phyloP scores from a whole-genome alignment of 352 stramenopile species.

The Pythium oligandrum region DNA sequence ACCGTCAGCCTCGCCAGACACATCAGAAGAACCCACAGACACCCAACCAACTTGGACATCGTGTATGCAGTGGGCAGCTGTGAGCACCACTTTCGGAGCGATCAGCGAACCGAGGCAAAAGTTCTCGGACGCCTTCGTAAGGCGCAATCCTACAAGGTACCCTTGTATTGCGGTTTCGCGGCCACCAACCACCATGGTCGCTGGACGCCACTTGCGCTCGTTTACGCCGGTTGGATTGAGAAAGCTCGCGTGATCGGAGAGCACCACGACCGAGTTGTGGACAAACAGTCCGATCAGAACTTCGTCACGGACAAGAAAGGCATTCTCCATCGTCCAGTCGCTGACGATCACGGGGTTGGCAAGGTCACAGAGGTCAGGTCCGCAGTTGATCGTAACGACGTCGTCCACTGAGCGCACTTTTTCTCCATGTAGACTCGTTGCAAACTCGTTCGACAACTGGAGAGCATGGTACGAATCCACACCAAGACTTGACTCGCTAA shows the following conservation, averaged over 20 bases:
- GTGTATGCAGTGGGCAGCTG: constrained; percentile 28
- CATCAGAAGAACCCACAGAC: constrained; percentile 27
- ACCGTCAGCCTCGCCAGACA: constrained; percentile 20
- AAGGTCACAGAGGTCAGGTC: too few species aligned
- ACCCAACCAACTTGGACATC: constrained; percentile 17
- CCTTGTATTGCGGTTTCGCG: constrained; percentile 15
- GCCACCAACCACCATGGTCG: constrained; percentile 17
- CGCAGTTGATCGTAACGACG: too few species aligned
- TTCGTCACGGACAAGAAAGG: too few species aligned
- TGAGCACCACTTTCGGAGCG: constrained; percentile 27
- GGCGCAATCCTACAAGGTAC: constrained; percentile 24
- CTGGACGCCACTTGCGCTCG: constrained; percentile 11
- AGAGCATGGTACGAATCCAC: too few species aligned
- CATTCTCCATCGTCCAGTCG: too few species aligned
- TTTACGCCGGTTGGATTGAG: constrained; percentile 18
- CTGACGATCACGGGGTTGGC: too few species aligned
- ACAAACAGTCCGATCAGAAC: too few species aligned
- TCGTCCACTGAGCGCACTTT: too few species aligned
- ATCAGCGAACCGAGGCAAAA: constrained; percentile 35
- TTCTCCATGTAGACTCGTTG: too few species aligned
- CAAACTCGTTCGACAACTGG: too few species aligned
- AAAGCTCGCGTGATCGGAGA: constrained; percentile 17
- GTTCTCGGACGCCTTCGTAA: constrained; percentile 14
- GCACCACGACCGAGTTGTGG: constrained; percentile 8
- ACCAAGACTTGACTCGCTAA: too few species aligned